A percentile compares a stretch with the other conserved stretches of the same genome.
Evolutionary conservation across 1,139 yeast genomes (phyloP).

Genomic region (Pichia sp.): DNA sequence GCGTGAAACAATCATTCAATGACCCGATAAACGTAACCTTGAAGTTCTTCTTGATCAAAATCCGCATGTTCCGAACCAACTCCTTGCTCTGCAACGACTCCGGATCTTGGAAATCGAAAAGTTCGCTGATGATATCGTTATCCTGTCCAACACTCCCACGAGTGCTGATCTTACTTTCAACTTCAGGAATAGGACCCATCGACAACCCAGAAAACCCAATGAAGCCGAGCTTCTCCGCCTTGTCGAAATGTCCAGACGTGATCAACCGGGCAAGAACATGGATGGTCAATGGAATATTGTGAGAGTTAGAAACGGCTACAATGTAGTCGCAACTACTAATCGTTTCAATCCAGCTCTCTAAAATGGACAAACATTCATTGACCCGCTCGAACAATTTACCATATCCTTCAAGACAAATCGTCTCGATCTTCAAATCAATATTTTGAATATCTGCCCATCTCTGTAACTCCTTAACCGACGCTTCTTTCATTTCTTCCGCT

Average conservation of each 20-base stretch:
- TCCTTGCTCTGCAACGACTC: constrained; percentile 36
- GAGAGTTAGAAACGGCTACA: constrained; percentile 45
- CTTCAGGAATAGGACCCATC: constrained; percentile 44
- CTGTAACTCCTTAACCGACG: constrained; percentile 39
- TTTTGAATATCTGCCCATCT: constrained; percentile 40
- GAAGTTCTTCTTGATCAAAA: constrained; percentile 41
- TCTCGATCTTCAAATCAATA: constrained; percentile 36
- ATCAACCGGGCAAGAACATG: constrained; percentile 40
- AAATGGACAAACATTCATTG: constrained; percentile 35
- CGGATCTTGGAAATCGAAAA: constrained; percentile 46
- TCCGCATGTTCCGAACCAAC: constrained; percentile 36
- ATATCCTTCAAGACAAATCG: constrained; percentile 53
- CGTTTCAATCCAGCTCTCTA: constrained; percentile 44
- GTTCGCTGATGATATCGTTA: constrained; percentile 47
- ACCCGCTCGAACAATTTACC: constrained; percentile 47
- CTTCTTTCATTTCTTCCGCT: constrained; percentile 37
- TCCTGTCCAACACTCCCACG: constrained; percentile 40
- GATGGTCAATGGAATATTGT: constrained; percentile 46
- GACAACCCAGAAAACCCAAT: constrained; percentile 47
- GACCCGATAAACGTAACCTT: constrained; percentile 52
- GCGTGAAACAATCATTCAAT: constrained; percentile 44
- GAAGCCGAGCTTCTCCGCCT: constrained; percentile 37
- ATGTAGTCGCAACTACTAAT: constrained; percentile 43
- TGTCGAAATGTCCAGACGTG: constrained; percentile 23
- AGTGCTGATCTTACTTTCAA: constrained; percentile 48